These are phyloP conservation scores for Calonectria fujianensis DNA, from an alignment of 2,329 filamentous ascomycete genomes.

Conservation along the genomic window DNA sequence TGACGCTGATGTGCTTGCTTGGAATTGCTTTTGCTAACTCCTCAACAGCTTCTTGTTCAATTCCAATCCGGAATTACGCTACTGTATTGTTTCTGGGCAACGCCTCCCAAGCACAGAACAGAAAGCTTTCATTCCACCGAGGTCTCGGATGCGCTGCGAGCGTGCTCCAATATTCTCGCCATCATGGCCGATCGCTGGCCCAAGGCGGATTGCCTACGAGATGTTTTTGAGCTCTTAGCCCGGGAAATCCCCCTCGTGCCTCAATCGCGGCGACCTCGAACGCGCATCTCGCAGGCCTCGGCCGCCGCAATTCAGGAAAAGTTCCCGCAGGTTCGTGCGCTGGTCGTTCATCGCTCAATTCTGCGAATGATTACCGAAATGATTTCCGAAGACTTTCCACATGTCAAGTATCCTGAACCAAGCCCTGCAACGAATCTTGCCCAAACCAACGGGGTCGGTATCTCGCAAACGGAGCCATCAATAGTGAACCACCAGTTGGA, in stretches of 20 bases:
- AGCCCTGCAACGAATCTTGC: background rate
- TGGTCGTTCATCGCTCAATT: conserved; percentile 35
- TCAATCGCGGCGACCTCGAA: conserved; percentile 17
- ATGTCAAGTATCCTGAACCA: background rate
- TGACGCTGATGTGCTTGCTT: background rate
- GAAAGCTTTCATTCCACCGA: conserved; percentile 55
- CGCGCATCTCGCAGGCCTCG: conserved; percentile 24
- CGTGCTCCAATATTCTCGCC: conserved; percentile 60
- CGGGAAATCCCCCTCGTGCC: conserved; percentile 48
- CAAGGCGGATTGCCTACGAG: conserved; percentile 58
- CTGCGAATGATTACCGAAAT: conserved; percentile 38
- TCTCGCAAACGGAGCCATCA: background rate
- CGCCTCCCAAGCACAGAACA: conserved; percentile 55
- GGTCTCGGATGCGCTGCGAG: conserved; percentile 59
- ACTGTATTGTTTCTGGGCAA: conserved; percentile 61
- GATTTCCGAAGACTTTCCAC: conserved; percentile 35
- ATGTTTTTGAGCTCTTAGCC: conserved; percentile 60
- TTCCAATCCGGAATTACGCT: conserved; percentile 61
- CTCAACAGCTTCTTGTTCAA: conserved; percentile 50
- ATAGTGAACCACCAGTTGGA: conserved; percentile 11
- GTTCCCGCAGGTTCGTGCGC: conserved; percentile 38
- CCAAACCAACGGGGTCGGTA: background rate
- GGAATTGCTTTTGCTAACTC: background rate
- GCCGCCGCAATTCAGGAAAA: conserved; percentile 37
- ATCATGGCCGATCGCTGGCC: conserved; percentile 61